Percentiles rank a stretch among this genome's conserved stretches.
Evolutionary conservation across 164 flowering plant species (phyloP).

Genomic region (Tetrastigma voinierianum): DNA sequence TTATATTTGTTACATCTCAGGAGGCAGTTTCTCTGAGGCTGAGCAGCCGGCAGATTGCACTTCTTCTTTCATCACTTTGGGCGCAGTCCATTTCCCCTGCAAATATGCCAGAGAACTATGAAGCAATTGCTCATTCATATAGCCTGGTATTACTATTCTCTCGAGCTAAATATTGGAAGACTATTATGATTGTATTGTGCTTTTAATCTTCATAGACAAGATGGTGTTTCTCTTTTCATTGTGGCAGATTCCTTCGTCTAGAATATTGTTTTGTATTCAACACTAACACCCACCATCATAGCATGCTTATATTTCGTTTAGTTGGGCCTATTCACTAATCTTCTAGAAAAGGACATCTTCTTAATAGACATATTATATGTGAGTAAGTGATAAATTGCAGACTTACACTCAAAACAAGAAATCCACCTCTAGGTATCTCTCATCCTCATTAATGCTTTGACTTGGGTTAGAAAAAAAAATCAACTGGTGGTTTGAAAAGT

Average conservation of each 20-base stretch:
- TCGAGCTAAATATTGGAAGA: constrained; percentile 33
- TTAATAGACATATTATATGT: too few species aligned
- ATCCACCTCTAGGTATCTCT: too few species aligned
- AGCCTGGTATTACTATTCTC: constrained; percentile 80
- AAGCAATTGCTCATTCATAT: constrained; percentile 92
- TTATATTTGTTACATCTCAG: constrained; percentile 34
- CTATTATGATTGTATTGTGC: too few species aligned
- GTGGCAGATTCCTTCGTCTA: neutral
- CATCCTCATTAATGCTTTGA: too few species aligned
- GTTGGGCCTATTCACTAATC: too few species aligned
- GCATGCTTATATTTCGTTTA: too few species aligned
- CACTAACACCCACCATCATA: too few species aligned
- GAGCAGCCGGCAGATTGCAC: constrained; percentile 81
- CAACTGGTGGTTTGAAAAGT: too few species aligned
- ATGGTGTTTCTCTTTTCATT: neutral
- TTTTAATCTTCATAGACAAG: neutral
- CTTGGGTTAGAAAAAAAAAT: too few species aligned
- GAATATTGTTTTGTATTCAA: neutral
- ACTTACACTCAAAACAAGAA: too few species aligned
- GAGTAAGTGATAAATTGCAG: too few species aligned
- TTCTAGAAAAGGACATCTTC: too few species aligned
- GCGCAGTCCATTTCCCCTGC: constrained; percentile 77
- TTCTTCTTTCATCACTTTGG: constrained; percentile 90
- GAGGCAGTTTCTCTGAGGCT: constrained; percentile 67
- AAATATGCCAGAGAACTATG: constrained; percentile 82